Evolutionary conservation across 2,329 filamentous ascomycete species (phyloP).

Genomic region (Tolypocladium inflatum): DNA sequence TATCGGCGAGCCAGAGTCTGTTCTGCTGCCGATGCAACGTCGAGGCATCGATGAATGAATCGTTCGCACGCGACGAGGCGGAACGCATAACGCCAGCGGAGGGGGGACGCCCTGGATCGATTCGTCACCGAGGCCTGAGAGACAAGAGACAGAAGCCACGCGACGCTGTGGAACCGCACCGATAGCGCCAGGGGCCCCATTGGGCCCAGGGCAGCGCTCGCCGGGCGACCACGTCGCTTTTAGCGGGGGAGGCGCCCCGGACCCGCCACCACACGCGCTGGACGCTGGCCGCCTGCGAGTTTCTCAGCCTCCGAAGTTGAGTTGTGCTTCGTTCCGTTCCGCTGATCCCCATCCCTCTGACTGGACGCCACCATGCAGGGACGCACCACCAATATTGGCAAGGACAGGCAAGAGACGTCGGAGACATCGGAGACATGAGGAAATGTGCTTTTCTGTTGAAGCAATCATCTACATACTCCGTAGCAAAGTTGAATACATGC

Average conservation of each 20-base stretch:
- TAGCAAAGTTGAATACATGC: neutral
- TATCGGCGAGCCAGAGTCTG: neutral
- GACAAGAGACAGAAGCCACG: neutral
- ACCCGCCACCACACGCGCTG: neutral
- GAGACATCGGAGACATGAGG: neutral
- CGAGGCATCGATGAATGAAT: neutral
- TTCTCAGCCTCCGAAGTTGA: no score
- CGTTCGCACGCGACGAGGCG: neutral
- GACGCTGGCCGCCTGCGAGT: no score
- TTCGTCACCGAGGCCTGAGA: neutral
- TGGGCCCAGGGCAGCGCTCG: no score
- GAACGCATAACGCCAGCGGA: neutral
- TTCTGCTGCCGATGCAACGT: neutral
- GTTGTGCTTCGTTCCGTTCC: no score
- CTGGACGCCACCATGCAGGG: no score
- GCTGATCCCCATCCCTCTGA: no score
- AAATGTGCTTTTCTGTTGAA: fast-evolving
- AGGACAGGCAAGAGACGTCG: neutral
- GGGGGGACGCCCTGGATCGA: neutral
- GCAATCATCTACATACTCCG: neutral
- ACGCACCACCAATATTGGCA: neutral
- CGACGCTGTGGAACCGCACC: neutral
- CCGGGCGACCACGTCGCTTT: no score
- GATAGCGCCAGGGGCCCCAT: no score
- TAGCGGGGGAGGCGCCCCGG: neutral